A percentile compares a stretch with the other conserved stretches of the same genome.
Evolutionary conservation across 2,329 filamentous ascomycete species (phyloP).

Genomic region (Aspergillus glaucus): DNA sequence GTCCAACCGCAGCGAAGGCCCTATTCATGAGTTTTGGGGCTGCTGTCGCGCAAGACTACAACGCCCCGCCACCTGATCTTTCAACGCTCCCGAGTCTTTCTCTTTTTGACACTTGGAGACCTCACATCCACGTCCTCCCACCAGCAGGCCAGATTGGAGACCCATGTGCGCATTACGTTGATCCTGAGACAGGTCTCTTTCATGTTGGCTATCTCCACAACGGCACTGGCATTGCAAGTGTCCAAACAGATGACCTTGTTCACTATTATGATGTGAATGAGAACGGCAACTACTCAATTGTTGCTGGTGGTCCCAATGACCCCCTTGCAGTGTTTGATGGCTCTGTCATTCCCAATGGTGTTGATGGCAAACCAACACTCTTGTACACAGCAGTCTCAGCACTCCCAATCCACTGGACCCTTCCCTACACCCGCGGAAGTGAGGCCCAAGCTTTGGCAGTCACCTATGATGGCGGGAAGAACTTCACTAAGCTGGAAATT

Average conservation of each 20-base stretch:
- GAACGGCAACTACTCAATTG: constrained; percentile 6
- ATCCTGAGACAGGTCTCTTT: constrained; percentile 13
- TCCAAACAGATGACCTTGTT: constrained; percentile 11
- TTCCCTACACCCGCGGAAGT: constrained; percentile 40
- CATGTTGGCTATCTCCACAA: constrained; percentile 15
- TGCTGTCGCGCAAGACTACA: constrained; percentile 2
- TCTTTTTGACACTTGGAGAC: constrained; percentile 15
- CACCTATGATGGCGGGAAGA: constrained; percentile 41
- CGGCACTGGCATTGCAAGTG: constrained; percentile 7
- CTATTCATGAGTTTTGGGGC: too few relatives aligned
- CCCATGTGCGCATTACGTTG: constrained; percentile 13
- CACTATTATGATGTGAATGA: constrained; percentile 11
- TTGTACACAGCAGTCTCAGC: constrained; percentile 45
- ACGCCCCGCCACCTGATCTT: constrained; percentile 10
- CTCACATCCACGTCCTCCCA: constrained; percentile 12
- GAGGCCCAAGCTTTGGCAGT: constrained; percentile 43
- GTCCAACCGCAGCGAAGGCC: too few relatives aligned
- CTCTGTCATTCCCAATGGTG: constrained; percentile 12
- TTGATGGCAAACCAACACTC: constrained; percentile 40
- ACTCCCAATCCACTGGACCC: constrained; percentile 41
- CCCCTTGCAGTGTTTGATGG: constrained; percentile 14
- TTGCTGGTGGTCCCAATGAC: constrained; percentile 12
- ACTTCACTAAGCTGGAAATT: constrained; percentile 42
- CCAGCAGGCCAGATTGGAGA: constrained; percentile 13
- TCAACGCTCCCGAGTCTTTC: constrained; percentile 9